Evolutionary conservation across 1,284 basidiomycete genomes (phyloP).

Genomic region (Clitocybe nebularis): DNA sequence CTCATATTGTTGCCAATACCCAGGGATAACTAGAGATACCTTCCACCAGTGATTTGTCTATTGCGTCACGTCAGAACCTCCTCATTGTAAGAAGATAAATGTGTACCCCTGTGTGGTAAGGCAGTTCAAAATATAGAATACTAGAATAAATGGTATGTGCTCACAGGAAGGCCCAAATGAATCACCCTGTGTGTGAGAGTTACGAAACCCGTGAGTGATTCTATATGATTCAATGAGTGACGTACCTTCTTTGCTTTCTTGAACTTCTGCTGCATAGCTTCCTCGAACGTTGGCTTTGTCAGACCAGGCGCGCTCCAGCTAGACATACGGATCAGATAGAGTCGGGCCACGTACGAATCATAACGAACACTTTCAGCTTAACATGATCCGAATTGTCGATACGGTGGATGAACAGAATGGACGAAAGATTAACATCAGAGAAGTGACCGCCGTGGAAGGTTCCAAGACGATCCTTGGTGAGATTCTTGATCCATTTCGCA

Average conservation of each 20-base stretch:
- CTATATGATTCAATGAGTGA: neutral
- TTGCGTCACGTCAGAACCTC: slow-evolving; percentile 3
- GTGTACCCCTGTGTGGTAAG: slow-evolving; percentile 29
- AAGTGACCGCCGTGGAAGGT: slow-evolving; percentile 83
- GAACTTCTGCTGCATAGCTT: slow-evolving; percentile 80
- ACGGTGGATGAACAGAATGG: slow-evolving; percentile 71
- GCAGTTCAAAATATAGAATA: slow-evolving; percentile 7
- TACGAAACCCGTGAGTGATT: no score
- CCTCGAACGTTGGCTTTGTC: slow-evolving; percentile 78
- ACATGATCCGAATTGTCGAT: slow-evolving; percentile 66
- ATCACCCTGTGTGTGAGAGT: slow-evolving; percentile 43
- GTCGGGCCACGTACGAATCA: neutral
- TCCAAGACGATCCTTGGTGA: slow-evolving; percentile 64
- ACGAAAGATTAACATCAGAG: slow-evolving; percentile 73
- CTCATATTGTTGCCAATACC: slow-evolving; percentile 79
- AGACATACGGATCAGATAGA: neutral
- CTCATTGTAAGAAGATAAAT: no score
- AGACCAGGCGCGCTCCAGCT: slow-evolving; percentile 80
- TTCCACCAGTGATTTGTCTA: slow-evolving; percentile 96
- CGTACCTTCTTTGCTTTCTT: slow-evolving; percentile 68
- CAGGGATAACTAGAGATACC: slow-evolving; percentile 74
- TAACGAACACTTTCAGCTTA: slow-evolving; percentile 68
- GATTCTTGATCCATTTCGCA: slow-evolving; percentile 77
- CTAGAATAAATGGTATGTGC: slow-evolving; percentile 20
- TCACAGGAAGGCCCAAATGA: slow-evolving; percentile 88